Base-by-base conservation (phyloP, 495 filamentous ascomycete species). In the Hypoxylon cercidicola region DNA sequence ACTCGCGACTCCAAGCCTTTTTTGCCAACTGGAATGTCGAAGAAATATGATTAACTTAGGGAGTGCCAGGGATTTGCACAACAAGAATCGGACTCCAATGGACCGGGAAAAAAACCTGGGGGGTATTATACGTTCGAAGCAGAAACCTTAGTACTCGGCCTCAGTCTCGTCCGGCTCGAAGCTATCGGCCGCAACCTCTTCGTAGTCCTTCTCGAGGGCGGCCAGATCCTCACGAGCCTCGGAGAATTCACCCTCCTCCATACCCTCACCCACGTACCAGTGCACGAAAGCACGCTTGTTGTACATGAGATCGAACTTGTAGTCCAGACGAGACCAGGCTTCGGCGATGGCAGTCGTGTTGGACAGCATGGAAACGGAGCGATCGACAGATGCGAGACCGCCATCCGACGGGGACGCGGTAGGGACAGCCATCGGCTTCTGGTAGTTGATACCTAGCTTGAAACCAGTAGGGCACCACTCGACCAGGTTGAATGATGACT, bases 241-340 rank as follows among this genome's bases (percentile, higher is more conserved):
- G 56, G 87, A 89, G 80, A 96, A 96, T 79, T 96, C 92, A 66
- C 92, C 92, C 75, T 96, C 92, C 82, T 96, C 92, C 92, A 96
- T 96, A 79, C 92, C 92, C 79, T 96, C 92, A 70, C 92, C 92
- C 44, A 96, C 92, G 72, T 96, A 96, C 92, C 92, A 96, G 78
- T 96, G 92, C 13, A 96, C 92, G 73, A 96, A 96, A 40, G 92
- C 92, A 70, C 92, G 90, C 86, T 96, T 96, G 80, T 86, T 90
- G 82, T 97, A 96, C 93, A 97, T 97, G 65, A 97, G 90, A 70
- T 97, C 93, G 79, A 97, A 97, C 79, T 97, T 97, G 82, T 92
- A 87, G 77, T 94, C 91, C 25, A 97, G 83, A 64, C 91, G 89
- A 44, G 85, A 87, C 93, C 93, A 97, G 41, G 93, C 92, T 77